Conservation (phyloP, 2,329 filamentous ascomycete genomes). For the Herpotrichia juniperi region DNA sequence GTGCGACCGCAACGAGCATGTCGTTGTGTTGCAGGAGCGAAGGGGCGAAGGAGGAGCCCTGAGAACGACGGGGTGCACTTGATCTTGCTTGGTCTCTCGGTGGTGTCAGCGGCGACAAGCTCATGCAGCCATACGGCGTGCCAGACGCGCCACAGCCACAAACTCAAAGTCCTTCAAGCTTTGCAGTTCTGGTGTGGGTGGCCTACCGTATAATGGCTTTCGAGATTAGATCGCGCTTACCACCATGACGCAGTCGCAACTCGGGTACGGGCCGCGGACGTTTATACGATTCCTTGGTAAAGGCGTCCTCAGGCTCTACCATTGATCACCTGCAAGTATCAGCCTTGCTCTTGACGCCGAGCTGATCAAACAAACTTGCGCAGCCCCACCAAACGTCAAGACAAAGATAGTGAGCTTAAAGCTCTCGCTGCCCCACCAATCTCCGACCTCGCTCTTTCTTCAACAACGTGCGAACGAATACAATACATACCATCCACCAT, state of each 20-base stretch:
- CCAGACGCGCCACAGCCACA: neutral
- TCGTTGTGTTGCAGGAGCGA: conserved; percentile 20
- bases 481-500: conserved; percentile 21
- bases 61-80: too few species aligned
- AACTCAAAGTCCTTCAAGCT: neutral
- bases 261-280: neutral
- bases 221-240: too few species aligned
- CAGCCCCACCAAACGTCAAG: too few species aligned
- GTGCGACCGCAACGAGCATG: conserved; percentile 47
- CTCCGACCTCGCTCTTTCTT: conserved; percentile 1
- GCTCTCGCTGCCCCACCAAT: neutral
- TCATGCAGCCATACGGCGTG: neutral
- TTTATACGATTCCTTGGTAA: neutral
- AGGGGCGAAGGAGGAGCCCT: conserved; percentile 1
- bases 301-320: neutral
- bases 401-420: neutral
- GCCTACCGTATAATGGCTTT: too few species aligned
- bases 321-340: neutral
- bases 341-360: neutral
- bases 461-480: neutral
- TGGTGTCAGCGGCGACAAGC: neutral
- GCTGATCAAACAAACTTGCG: too few species aligned
- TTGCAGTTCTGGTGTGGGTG: neutral
- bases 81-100: too few species aligned
- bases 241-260: too few species aligned